These are phyloP conservation scores for Kokia cookei DNA, from an alignment of 441 rosid species.

Conservation along the genomic window DNA sequence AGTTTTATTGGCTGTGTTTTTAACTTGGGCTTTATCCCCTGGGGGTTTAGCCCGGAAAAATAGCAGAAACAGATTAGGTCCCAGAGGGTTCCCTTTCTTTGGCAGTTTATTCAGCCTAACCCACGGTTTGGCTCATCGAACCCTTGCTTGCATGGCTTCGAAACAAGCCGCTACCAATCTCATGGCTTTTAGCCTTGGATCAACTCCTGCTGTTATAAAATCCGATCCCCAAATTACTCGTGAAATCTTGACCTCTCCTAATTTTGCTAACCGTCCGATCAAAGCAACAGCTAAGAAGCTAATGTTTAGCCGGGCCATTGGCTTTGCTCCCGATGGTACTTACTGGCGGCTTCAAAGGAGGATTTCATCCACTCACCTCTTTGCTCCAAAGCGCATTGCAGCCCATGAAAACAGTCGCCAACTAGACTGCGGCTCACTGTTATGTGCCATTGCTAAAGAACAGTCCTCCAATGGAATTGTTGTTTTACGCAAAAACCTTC, in stretches of 20 bases:
- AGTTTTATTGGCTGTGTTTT: slow-evolving; percentile 1
- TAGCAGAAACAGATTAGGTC: slow-evolving; percentile 31
- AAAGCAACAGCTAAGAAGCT: slow-evolving; percentile 43
- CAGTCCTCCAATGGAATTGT: slow-evolving; percentile 20
- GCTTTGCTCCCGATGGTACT: slow-evolving; percentile 45
- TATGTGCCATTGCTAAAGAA: slow-evolving; percentile 16
- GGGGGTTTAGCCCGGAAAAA: slow-evolving; percentile 40
- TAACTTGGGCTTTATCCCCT: slow-evolving; percentile 18
- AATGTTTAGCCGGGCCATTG: slow-evolving; percentile 61
- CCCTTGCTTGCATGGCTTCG: slow-evolving; percentile 36
- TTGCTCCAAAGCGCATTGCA: slow-evolving; percentile 33
- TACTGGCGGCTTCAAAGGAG: slow-evolving; percentile 47
- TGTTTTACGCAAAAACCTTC: slow-evolving; percentile 29
- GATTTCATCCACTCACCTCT: slow-evolving; percentile 45
- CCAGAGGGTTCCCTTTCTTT: slow-evolving; percentile 35
- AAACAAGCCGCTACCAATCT: slow-evolving; percentile 19
- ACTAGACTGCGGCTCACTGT: slow-evolving; percentile 24
- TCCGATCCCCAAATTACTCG: slow-evolving; percentile 39
- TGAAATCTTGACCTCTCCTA: slow-evolving; percentile 41
- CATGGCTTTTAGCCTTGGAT: slow-evolving; percentile 55
- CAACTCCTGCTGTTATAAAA: slow-evolving; percentile 41
- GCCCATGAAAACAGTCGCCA: slow-evolving; percentile 37
- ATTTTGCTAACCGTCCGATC: slow-evolving; percentile 47
- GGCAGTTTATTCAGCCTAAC: slow-evolving; percentile 40
- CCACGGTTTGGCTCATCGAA: slow-evolving; percentile 41